Conservation (phyloP, 1,284 basidiomycete genomes). For the Austroboletus novae-zelandiae region DNA sequence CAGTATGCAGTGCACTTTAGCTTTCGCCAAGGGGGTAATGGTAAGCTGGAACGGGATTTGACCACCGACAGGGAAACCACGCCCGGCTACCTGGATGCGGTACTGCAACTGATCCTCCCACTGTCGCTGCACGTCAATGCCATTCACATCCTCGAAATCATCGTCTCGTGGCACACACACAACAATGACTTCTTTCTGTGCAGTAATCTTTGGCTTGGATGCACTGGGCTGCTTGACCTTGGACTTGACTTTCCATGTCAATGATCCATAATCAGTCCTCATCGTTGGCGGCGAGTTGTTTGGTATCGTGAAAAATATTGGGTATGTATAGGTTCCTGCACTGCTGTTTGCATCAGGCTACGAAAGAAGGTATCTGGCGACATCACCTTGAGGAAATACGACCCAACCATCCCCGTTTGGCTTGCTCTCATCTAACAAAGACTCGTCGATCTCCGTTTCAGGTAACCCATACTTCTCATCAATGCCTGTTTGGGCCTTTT, state of each 20-base stretch:
- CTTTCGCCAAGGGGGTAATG: slow-evolving; percentile 82
- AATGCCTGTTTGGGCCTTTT: slow-evolving; percentile 1
- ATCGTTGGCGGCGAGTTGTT: slow-evolving; percentile 79
- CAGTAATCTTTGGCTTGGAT: slow-evolving; percentile 72
- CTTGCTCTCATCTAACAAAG: slow-evolving; percentile 19
- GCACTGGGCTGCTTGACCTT: slow-evolving; percentile 82
- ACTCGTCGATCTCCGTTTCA: slow-evolving; percentile 5
- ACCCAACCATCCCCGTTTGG: slow-evolving; percentile 73
- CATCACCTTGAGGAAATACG: slow-evolving; percentile 83
- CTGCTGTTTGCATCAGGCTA: slow-evolving; percentile 1
- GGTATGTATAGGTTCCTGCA: slow-evolving; percentile 90
- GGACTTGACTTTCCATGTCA: slow-evolving; percentile 82
- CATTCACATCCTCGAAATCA: slow-evolving; percentile 55
- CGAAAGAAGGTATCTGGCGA: slow-evolving; percentile 17
- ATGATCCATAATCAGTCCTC: slow-evolving; percentile 75
- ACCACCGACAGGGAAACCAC: slow-evolving; percentile 82
- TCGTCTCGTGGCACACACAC: slow-evolving; percentile 71
- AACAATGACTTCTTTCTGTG: slow-evolving; percentile 73
- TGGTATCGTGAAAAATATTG: slow-evolving; percentile 88
- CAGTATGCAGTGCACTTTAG: slow-evolving; percentile 78
- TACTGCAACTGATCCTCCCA: slow-evolving; percentile 94
- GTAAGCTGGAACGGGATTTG: slow-evolving; percentile 80
- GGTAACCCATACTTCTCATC: not conserved
- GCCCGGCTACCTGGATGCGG: slow-evolving; percentile 76
- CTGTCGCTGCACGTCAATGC: slow-evolving; percentile 84